Percentiles rank a stretch among this genome's conserved stretches.
Conservation (phyloP, 495 filamentous ascomycete species). For the Alectoria sarmentosa region DNA sequence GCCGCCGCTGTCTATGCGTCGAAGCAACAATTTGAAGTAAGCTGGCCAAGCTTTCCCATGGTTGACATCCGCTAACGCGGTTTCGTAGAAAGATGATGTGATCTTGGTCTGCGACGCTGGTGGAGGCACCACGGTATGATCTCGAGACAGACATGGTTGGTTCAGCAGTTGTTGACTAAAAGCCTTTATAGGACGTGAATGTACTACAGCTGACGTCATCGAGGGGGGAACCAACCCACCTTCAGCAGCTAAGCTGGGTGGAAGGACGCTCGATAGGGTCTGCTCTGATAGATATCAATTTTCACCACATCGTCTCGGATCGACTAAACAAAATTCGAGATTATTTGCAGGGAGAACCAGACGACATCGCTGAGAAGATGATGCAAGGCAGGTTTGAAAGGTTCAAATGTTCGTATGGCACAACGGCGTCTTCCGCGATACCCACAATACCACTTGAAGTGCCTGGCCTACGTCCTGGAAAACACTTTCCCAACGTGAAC, state of each 20-base stretch:
- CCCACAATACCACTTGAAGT: conserved; percentile 32
- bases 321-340: conserved; percentile 27
- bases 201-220: conserved; percentile 32
- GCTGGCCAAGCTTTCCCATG: not conserved
- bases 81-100: conserved; percentile 34
- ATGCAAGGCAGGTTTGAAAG: conserved; percentile 34
- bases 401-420: conserved; percentile 37
- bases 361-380: conserved; percentile 33
- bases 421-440: conserved; percentile 24
- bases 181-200: conserved; percentile 32
- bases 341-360: conserved; percentile 23
- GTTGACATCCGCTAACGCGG: conserved; percentile 11
- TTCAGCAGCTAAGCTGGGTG: conserved; percentile 37
- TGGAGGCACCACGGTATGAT: conserved; percentile 44
- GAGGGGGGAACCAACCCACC: conserved; percentile 28
- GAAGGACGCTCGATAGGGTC: conserved; percentile 38
- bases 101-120: conserved; percentile 51
- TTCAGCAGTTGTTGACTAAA: conserved; percentile 5
- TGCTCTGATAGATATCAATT: conserved; percentile 34
- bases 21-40: conserved; percentile 30
- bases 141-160: not conserved
- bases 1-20: conserved; percentile 55
- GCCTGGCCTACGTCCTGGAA: conserved; percentile 25
- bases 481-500: conserved; percentile 27
- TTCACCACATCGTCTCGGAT: conserved; percentile 27